Base-by-base conservation (phyloP, 2,329 filamentous ascomycete species). In the Monosporascus cannonballus region DNA sequence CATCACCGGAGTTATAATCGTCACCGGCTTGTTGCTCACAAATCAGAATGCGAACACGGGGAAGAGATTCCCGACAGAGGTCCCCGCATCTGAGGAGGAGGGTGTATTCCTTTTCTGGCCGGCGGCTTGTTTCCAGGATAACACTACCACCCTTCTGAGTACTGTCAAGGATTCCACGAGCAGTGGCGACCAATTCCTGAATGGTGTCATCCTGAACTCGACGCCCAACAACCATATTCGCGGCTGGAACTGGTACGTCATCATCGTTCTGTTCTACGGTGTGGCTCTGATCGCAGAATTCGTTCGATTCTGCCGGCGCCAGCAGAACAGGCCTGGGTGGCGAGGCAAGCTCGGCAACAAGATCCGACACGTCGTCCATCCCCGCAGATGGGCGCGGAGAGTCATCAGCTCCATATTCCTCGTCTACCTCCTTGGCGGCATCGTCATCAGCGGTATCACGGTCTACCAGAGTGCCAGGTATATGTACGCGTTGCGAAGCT, bases 111-210 rank as follows among this genome's bases (percentile, higher is more conserved):
- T 70, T 47, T 61, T 69, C 37, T 55, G 69, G 22, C 60, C 65
- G 0, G 67, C 67, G 1, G 65, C 63, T 6, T 70, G 68, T 53
- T 69, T 69, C 55, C 62, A 69, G 55, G 54, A 42, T 15, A 51
- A 42, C 9, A 39, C 38, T 6, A 30, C 24, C 5, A 22, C 17
- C 6, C 25, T 64, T 3, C 37, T 36, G 22, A 47, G 34, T n/a
- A 61, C 56, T 2, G 54, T 63, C 30, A 24, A 42, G 8, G 52
- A 61, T 8, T 51, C 47, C 20, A 59, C 60, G 11, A 45, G 53
- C 24, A 57, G 36, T 38, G 51, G 52, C 2, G n/a, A 48, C 0
- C 37, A 42, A 2, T 64, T 64, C 49, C 60, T 61, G 49, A n/a
- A 20, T 7, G 45, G 54, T 14, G 55, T 51, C 9, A 20, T 63